A percentile compares a stretch with the other conserved stretches of the same genome.
Conservation (phyloP, 2,329 filamentous ascomycete genomes). For the Penicillium rolfsii region DNA sequence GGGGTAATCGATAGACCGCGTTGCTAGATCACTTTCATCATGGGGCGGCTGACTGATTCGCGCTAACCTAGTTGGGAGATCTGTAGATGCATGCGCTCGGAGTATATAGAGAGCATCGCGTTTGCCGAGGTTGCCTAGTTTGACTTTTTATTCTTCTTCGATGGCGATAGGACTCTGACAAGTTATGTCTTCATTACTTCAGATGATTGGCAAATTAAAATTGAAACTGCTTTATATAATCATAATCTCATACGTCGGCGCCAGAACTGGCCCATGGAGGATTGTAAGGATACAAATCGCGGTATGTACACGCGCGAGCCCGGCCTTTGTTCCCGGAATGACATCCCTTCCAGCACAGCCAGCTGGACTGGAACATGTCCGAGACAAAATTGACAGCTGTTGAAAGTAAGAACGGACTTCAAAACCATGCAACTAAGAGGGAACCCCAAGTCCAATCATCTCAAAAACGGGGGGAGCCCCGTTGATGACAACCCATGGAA, state of each 20-base stretch:
- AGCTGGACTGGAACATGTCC: slow-evolving; percentile 18
- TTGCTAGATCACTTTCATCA: slow-evolving; percentile 9
- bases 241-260: slow-evolving; percentile 1
- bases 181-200: too few relatives aligned
- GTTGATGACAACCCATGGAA: slow-evolving; percentile 79
- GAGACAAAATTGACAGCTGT: neutral
- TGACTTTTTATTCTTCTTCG: neutral
- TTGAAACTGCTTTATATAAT: slow-evolving; percentile 2
- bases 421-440: slow-evolving; percentile 11
- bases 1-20: slow-evolving; percentile 6
- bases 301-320: slow-evolving; percentile 28
- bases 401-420: neutral
- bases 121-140: neutral
- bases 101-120: neutral
- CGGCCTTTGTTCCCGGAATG: slow-evolving; percentile 13
- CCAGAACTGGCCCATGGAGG: neutral
- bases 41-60: slow-evolving; percentile 14
- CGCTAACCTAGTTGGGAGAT: slow-evolving; percentile 5
- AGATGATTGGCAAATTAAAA: neutral
- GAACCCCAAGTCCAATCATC: slow-evolving; percentile 33
- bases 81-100: neutral
- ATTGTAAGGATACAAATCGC: slow-evolving; percentile 20
- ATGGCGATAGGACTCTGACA: neutral
- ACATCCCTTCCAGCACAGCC: slow-evolving; percentile 19
- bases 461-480: slow-evolving; percentile 75